phyloP scores from a whole-genome alignment of 768 basidiomycete genomes.

The Tylopilus plumbeoviolaceoides region DNA sequence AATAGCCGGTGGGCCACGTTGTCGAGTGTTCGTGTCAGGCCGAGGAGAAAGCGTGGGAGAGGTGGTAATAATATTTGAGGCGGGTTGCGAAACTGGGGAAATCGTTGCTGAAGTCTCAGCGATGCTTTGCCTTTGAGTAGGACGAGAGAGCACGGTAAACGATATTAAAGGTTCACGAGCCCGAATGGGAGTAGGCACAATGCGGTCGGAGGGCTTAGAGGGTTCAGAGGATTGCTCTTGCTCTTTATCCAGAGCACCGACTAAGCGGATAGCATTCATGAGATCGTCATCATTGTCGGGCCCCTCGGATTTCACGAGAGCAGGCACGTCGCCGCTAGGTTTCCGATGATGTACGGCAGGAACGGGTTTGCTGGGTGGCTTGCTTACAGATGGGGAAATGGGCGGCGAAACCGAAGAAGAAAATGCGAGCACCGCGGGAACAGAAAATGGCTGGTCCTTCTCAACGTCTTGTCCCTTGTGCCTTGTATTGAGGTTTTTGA shows the following conservation, averaged over 20 bases:
- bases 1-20: conserved; percentile 5
- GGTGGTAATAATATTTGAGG: not conserved
- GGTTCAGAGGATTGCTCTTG: conserved; percentile 10
- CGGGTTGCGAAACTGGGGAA: conserved; percentile 9
- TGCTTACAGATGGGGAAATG: conserved; percentile 13
- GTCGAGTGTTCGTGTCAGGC: conserved; percentile 13
- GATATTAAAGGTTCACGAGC: conserved; percentile 50
- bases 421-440: conserved; percentile 23
- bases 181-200: conserved; percentile 56
- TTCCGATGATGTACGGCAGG: conserved; percentile 12
- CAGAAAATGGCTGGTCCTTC: conserved; percentile 28
- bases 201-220: conserved; percentile 15
- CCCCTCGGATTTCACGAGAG: conserved; percentile 2
- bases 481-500: conserved; percentile 20
- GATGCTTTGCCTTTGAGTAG: conserved; percentile 36
- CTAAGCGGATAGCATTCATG: conserved; percentile 29
- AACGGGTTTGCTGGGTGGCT: conserved; percentile 4
- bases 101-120: conserved; percentile 11
- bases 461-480: conserved; percentile 18
- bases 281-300: conserved; percentile 28
- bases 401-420: conserved; percentile 19
- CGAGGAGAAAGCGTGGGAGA: conserved; percentile 7
- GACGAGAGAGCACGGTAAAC: conserved; percentile 62
- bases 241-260: conserved; percentile 25
- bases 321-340: conserved; percentile 16